phyloP scores from a whole-genome alignment of 2,329 filamentous ascomycete genomes.

The Exophiala bonariae region DNA sequence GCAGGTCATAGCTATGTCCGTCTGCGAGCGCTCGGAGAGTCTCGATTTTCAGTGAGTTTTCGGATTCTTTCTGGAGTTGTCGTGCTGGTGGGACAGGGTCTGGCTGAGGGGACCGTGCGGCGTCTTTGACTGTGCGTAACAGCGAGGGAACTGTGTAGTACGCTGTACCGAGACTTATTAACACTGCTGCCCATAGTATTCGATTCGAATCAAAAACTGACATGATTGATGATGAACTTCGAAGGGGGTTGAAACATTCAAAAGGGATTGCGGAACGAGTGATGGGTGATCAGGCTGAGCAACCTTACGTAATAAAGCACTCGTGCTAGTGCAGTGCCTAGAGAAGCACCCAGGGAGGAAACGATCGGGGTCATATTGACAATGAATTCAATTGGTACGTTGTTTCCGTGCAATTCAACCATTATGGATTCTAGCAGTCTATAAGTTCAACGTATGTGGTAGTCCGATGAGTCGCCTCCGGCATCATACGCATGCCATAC shows the following conservation, averaged over 20 bases:
- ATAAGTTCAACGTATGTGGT: too few relatives aligned
- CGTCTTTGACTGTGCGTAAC: slow-evolving; percentile 18
- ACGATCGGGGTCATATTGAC: too few relatives aligned
- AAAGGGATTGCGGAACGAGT: too few relatives aligned
- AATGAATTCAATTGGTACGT: too few relatives aligned
- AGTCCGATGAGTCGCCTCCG: too few relatives aligned
- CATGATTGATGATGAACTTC: slow-evolving; percentile 11
- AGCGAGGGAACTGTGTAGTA: slow-evolving; percentile 12
- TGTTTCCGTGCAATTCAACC: too few relatives aligned
- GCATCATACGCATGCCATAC: too few relatives aligned
- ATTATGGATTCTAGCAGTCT: too few relatives aligned
- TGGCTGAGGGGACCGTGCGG: slow-evolving; percentile 14
- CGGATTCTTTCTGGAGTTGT: slow-evolving; percentile 22
- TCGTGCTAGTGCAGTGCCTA: too few relatives aligned
- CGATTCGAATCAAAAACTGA: slow-evolving; percentile 18
- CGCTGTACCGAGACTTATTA: slow-evolving; percentile 15
- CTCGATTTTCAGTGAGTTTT: slow-evolving; percentile 38
- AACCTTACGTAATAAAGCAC: neutral
- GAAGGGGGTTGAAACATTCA: too few relatives aligned
- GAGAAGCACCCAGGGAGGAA: too few relatives aligned
- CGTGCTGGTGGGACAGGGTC: slow-evolving; percentile 15
- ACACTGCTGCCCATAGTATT: slow-evolving; percentile 8
- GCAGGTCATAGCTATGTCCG: slow-evolving; percentile 71
- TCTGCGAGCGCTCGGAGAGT: slow-evolving; percentile 68
- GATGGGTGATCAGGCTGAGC: neutral